A percentile compares a stretch with the other conserved stretches of the same genome.
Evolutionary conservation across 305 asterid genomes (phyloP).

Genomic region (Solanum hybrid): DNA sequence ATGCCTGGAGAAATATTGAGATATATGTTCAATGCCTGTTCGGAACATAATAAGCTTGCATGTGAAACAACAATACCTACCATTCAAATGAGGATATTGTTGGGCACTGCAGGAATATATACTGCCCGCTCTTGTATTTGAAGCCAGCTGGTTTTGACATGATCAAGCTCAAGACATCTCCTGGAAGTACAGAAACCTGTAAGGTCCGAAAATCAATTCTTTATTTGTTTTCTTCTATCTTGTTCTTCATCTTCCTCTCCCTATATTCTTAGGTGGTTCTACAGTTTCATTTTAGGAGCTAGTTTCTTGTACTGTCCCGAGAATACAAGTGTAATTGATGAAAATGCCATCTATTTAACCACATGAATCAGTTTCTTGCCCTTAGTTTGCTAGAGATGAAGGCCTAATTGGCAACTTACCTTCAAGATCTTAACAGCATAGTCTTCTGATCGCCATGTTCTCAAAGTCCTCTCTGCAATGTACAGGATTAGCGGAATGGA

Average conservation of each 20-base stretch:
- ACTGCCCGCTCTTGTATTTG: slow-evolving; percentile 83
- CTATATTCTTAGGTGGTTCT: not conserved
- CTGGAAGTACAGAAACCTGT: slow-evolving; percentile 86
- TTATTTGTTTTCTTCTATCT: not conserved
- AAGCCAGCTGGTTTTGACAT: slow-evolving; percentile 84
- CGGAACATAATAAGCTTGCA: not conserved
- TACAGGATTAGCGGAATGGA: slow-evolving; percentile 62
- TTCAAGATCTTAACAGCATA: slow-evolving; percentile 62
- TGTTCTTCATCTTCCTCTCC: not conserved
- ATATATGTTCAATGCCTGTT: not conserved
- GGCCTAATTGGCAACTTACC: slow-evolving; percentile 30
- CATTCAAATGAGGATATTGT: slow-evolving; percentile 74
- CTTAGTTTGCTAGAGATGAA: not conserved
- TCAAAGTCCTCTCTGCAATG: slow-evolving; percentile 64
- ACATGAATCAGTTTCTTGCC: not conserved
- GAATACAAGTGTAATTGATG: not conserved
- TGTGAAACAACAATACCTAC: slow-evolving; percentile 9
- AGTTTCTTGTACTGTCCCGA: not conserved
- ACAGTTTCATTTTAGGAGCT: not conserved
- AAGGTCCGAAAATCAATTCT: slow-evolving; percentile 13
- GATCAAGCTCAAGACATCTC: slow-evolving; percentile 78
- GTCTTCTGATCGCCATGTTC: slow-evolving; percentile 74
- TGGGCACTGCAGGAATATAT: slow-evolving; percentile 72
- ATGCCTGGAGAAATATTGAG: slow-evolving; percentile 51
- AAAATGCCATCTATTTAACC: not conserved